phyloP scores from a whole-genome alignment of 805 yeast species.

The Pichia cephalocereana region DNA sequence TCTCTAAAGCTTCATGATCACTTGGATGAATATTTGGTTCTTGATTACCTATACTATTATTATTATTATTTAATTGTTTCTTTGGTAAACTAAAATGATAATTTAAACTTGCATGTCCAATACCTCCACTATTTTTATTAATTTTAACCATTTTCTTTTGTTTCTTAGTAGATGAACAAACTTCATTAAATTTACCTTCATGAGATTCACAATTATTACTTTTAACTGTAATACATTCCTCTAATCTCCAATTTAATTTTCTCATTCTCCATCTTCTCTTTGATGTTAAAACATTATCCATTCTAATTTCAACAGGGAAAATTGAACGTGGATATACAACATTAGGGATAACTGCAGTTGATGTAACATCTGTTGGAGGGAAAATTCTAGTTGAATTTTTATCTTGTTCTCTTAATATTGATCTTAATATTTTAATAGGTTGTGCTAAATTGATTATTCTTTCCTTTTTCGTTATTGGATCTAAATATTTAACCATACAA shows the following conservation, averaged over 20 bases:
- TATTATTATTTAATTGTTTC: conserved; percentile 7
- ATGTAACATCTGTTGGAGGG: conserved; percentile 90
- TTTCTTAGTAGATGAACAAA: conserved; percentile 34
- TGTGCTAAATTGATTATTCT: conserved; percentile 36
- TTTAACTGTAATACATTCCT: conserved; percentile 64
- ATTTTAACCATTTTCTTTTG: conserved; percentile 17
- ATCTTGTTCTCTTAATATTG: conserved; percentile 74
- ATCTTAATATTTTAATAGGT: conserved; percentile 68
- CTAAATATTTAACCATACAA: conserved; percentile 45
- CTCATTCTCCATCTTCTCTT: conserved; percentile 87
- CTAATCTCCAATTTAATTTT: conserved; percentile 79
- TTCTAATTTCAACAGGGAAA: conserved; percentile 71
- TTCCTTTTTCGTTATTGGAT: conserved; percentile 23
- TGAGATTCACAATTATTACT: conserved; percentile 54
- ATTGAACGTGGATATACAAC: conserved; percentile 83
- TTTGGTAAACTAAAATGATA: conserved; percentile 21
- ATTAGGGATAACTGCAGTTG: conserved; percentile 79
- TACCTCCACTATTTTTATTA: conserved; percentile 23
- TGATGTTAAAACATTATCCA: conserved; percentile 58
- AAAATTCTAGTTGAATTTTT: conserved; percentile 81
- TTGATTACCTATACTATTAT: conserved; percentile 1
- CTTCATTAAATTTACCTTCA: conserved; percentile 35
- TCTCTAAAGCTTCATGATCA: background rate
- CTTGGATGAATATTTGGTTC: background rate
- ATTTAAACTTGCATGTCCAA: conserved; percentile 18